Percentiles rank a stretch among this genome's conserved stretches.
Evolutionary conservation across 148 eudicot genomes (phyloP).

Genomic region (Vaccinium macrocarpon): DNA sequence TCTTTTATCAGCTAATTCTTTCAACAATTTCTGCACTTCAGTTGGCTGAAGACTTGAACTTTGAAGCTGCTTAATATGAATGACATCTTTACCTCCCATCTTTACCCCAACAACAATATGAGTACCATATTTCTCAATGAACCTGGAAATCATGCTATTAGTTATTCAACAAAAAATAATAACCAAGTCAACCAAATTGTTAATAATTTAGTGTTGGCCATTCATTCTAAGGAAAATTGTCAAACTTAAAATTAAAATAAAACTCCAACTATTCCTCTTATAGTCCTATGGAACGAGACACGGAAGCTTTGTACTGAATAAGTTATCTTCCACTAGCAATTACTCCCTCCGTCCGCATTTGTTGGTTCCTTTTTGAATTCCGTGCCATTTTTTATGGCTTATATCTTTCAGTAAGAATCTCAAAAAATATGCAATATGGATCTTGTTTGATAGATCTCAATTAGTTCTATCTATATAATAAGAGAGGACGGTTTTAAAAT

Average conservation of each 20-base stretch:
- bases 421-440: too few relatives aligned
- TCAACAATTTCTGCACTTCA: conserved; percentile 71
- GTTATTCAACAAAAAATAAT: background rate
- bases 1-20: conserved; percentile 71
- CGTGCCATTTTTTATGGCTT: too few relatives aligned
- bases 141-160: conserved; percentile 48
- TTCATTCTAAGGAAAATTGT: background rate
- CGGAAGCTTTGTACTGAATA: background rate
- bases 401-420: too few relatives aligned
- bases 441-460: too few relatives aligned
- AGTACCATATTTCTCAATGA: conserved; percentile 89
- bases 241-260: background rate
- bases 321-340: background rate
- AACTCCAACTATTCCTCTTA: background rate
- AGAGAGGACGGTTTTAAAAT: too few relatives aligned
- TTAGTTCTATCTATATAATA: too few relatives aligned
- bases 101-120: conserved; percentile 89
- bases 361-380: too few relatives aligned
- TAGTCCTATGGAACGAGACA: background rate
- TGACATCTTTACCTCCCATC: conserved; percentile 97
- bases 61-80: conserved; percentile 78
- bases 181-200: background rate
- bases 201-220: background rate
- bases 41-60: conserved; percentile 54
- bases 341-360: too few relatives aligned